Percentiles rank a stretch among this genome's conserved stretches.
Evolutionary conservation across 2,329 filamentous ascomycete species (phyloP).

Genomic region (Lecanicillium sp.): DNA sequence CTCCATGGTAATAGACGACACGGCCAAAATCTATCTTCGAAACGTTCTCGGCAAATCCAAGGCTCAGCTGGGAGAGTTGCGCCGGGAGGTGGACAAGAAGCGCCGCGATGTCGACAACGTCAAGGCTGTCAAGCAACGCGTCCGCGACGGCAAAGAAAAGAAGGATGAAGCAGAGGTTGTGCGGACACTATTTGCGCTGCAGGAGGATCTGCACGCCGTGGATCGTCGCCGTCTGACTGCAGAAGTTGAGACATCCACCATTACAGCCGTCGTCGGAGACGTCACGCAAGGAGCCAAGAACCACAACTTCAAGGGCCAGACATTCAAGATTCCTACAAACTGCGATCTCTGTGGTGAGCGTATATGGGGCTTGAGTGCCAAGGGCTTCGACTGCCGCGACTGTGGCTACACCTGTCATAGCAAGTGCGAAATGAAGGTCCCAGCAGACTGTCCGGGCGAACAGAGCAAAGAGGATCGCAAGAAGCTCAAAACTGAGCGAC

Average conservation of each 20-base stretch:
- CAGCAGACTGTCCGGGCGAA: constrained; percentile 90
- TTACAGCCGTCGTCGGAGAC: constrained; percentile 85
- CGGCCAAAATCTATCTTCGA: constrained; percentile 80
- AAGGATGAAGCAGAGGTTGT: constrained; percentile 84
- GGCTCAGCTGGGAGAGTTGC: constrained; percentile 67
- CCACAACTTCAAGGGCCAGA: constrained; percentile 97
- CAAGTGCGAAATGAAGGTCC: constrained; percentile 99
- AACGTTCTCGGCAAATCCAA: constrained; percentile 93
- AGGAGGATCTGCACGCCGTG: constrained; percentile 76
- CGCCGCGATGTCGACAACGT: constrained; percentile 73
- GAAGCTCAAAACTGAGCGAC: constrained; percentile 79
- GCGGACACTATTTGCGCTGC: constrained; percentile 70
- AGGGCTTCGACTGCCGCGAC: constrained; percentile 91
- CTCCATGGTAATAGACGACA: constrained; percentile 75
- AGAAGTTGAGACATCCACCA: constrained; percentile 88
- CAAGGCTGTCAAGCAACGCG: constrained; percentile 63
- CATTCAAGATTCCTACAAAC: constrained; percentile 98
- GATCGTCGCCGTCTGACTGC: constrained; percentile 79
- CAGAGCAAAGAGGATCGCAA: constrained; percentile 92
- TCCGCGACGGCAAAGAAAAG: constrained; percentile 78
- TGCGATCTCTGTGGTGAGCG: constrained; percentile 94
- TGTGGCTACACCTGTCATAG: constrained; percentile 97
- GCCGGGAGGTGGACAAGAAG: constrained; percentile 79
- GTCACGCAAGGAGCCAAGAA: constrained; percentile 87
- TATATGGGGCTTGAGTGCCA: constrained; percentile 94